A percentile compares a stretch with the other conserved stretches of the same genome.
Evolutionary conservation across 441 rosid species (phyloP).

Genomic region (Croton laevigatus): DNA sequence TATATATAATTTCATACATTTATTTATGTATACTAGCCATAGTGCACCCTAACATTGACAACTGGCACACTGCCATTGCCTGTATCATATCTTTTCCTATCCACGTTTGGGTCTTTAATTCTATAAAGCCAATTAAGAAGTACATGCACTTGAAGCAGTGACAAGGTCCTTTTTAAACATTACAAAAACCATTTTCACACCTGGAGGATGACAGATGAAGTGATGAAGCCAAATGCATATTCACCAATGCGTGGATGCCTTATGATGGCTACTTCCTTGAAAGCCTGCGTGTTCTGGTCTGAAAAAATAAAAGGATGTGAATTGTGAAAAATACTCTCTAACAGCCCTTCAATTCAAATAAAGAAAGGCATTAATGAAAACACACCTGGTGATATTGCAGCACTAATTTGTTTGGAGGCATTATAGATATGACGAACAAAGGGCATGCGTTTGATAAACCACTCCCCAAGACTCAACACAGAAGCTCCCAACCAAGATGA

Average conservation of each 20-base stretch:
- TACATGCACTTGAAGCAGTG: not conserved
- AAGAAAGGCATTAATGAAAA: not conserved
- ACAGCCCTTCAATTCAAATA: conserved; percentile 11
- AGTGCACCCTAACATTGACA: not conserved
- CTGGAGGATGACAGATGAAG: conserved; percentile 86
- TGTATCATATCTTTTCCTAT: not conserved
- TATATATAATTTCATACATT: not conserved
- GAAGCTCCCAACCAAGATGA: conserved; percentile 99
- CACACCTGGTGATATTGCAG: conserved; percentile 95
- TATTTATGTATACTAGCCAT: not conserved
- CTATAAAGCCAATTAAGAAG: not conserved
- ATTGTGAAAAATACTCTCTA: conserved; percentile 1
- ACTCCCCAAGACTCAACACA: conserved; percentile 85
- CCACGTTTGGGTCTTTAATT: not conserved
- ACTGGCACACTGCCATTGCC: not conserved
- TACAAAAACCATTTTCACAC: conserved; percentile 33
- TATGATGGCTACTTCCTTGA: conserved; percentile 96
- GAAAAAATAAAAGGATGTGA: conserved; percentile 21
- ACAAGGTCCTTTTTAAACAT: conserved; percentile 4
- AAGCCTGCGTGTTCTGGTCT: conserved; percentile 95
- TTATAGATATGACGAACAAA: conserved; percentile 92
- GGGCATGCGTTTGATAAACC: conserved; percentile 99
- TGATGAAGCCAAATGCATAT: conserved; percentile 96
- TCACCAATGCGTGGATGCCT: conserved; percentile 98
- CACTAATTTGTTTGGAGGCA: conserved; percentile 97